A percentile compares a stretch with the other conserved stretches of the same genome.
These are phyloP conservation scores for Davidsoniella virescens DNA, from an alignment of 2,329 filamentous ascomycete genomes.

Conservation along the genomic window DNA sequence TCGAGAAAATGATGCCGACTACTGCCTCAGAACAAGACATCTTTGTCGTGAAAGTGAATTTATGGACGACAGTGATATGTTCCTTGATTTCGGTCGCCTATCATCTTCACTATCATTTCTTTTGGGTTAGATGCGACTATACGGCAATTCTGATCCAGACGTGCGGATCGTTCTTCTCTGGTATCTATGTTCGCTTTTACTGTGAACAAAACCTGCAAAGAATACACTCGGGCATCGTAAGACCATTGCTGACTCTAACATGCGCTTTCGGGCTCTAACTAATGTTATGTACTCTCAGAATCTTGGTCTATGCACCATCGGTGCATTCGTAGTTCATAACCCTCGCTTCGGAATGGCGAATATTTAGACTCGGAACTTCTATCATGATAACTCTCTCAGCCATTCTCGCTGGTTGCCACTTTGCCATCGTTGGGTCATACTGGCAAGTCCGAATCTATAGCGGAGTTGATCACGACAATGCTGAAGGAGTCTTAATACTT, in stretches of 20 bases:
- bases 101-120: conserved; percentile 21
- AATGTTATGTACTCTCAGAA: conserved; percentile 18
- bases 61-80: conserved; percentile 22
- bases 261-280: background rate
- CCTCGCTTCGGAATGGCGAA: conserved; percentile 22
- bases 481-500: conserved; percentile 24
- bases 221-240: conserved; percentile 23
- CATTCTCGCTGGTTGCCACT: conserved; percentile 25
- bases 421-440: conserved; percentile 22
- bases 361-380: conserved; percentile 22
- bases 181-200: conserved; percentile 26
- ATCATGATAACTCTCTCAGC: conserved; percentile 24
- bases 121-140: conserved; percentile 25
- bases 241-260: conserved; percentile 6
- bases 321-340: conserved; percentile 22
- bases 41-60: conserved; percentile 25
- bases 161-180: conserved; percentile 23
- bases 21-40: conserved; percentile 20
- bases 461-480: conserved; percentile 25
- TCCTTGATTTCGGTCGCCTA: conserved; percentile 24
- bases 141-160: conserved; percentile 24
- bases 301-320: conserved; percentile 19
- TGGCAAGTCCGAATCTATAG: conserved; percentile 24
- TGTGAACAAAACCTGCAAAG: conserved; percentile 21
- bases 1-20: conserved; percentile 18